These are phyloP conservation scores for Pleurotus citrinopileatus DNA, from an alignment of 768 basidiomycete genomes.

Conservation along the genomic window DNA sequence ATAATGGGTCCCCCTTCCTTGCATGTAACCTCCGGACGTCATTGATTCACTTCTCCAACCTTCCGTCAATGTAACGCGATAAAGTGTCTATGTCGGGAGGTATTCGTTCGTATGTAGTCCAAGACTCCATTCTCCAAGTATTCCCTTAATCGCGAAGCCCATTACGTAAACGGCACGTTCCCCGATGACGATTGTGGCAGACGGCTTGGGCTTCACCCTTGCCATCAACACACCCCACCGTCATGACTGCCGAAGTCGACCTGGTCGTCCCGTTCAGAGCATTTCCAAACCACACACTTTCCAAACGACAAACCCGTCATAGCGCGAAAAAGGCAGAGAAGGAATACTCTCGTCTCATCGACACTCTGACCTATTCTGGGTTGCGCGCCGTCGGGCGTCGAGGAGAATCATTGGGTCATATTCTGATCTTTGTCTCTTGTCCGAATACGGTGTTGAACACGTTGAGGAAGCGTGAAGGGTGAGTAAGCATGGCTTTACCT, in stretches of 20 bases:
- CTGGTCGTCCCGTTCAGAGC: conserved; percentile 72
- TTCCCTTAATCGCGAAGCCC: too few relatives aligned
- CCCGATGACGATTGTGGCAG: neutral
- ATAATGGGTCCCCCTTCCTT: too few relatives aligned
- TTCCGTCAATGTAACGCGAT: too few relatives aligned
- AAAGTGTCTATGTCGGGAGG: too few relatives aligned
- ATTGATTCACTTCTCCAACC: too few relatives aligned
- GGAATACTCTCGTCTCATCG: conserved; percentile 66
- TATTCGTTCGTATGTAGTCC: too few relatives aligned
- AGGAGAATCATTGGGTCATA: conserved; percentile 73
- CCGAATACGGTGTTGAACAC: conserved; percentile 56
- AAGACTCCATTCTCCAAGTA: too few relatives aligned
- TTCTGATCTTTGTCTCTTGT: conserved; percentile 76
- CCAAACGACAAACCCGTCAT: conserved; percentile 61
- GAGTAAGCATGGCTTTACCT: conserved; percentile 25
- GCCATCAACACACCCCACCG: conserved; percentile 4
- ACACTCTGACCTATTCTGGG: conserved; percentile 58
- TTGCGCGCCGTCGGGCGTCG: conserved; percentile 71
- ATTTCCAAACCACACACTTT: conserved; percentile 35
- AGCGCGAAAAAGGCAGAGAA: conserved; percentile 62
- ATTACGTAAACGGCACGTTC: neutral
- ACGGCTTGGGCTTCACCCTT: neutral
- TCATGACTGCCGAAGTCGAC: conserved; percentile 60
- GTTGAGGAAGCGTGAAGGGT: conserved; percentile 76
- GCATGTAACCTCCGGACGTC: too few relatives aligned